Evolutionary conservation across 2,329 filamentous ascomycete species (phyloP), one percentile per base, ranked within the genome.

Genomic region (Zasmidium angulare): DNA sequence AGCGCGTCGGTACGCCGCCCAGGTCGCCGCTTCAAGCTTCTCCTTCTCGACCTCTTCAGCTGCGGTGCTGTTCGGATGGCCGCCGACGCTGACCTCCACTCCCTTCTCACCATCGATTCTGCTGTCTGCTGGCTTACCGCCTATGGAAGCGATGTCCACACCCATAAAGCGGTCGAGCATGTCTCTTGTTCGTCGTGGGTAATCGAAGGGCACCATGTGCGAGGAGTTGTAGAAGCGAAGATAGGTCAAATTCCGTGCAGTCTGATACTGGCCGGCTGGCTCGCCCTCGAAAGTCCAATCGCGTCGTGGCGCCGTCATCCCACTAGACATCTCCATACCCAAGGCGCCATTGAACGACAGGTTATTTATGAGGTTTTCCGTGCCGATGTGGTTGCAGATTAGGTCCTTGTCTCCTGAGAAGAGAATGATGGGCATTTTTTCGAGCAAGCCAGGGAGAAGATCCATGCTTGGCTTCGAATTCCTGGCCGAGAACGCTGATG

Each of bases 161-260:
- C 86, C 86, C 84, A 98, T 91, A 78, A 99, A 96, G 46, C 95
- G 89, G 76, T 99, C 93, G 17, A 99, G 86, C 95, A 99, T 99
- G 74, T 98, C 95, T 62, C 93, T 86, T 20, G 88, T 89, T 61
- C 92, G 88, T 50, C 91, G 87, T 1, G 93, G 88, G 68, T 89
- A 90, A 75, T 99, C 93, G 71, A 95, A 98, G 0, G 95, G 96
- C 1, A 99, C 95, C 95, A 99, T 99, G 76, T 99, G 95, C 52
- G 90, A 96, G 17, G 91, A 87, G 75, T 99, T 96, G 80, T 96
- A 91, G 77, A 98, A 96, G 46, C 96, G 82, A 29, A 99, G 88
- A 72, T 99, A 99, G 0, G 95, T 97, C 62, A 99, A 78, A 76
- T 99, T 99, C 65, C 96, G 87, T 1, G 95, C 93, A 73, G 92